Conservation (phyloP, 148 eudicot species). For the Nyssa sinensis region DNA sequence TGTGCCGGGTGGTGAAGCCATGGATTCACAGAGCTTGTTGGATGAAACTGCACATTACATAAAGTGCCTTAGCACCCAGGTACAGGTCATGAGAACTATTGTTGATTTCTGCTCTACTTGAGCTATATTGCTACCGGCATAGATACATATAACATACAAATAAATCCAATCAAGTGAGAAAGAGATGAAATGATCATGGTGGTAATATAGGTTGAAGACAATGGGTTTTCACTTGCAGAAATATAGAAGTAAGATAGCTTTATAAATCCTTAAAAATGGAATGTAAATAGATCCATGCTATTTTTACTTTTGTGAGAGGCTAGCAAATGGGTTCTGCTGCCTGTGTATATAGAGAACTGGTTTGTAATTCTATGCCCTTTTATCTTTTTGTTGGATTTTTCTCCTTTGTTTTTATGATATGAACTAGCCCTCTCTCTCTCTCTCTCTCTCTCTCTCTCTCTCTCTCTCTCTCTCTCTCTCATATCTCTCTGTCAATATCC, state of each 20-base stretch:
- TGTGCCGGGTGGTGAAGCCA: slow-evolving; percentile 75
- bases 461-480: not conserved
- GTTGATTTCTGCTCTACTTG: slow-evolving; percentile 43
- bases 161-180: not conserved
- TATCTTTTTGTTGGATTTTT: not conserved
- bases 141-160: not conserved
- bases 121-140: not conserved
- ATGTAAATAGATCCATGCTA: not conserved
- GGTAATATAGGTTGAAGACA: not conserved
- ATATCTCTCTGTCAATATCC: not conserved
- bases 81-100: slow-evolving; percentile 69
- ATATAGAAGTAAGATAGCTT: not conserved
- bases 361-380: slow-evolving; percentile 1
- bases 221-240: not conserved
- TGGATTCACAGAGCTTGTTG: slow-evolving; percentile 57
- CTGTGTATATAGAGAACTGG: not conserved
- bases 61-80: slow-evolving; percentile 73
- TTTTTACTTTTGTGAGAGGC: not conserved
- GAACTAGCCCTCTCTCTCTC: too few species aligned
- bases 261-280: not conserved
- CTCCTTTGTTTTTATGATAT: too few species aligned
- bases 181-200: not conserved
- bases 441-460: too few species aligned
- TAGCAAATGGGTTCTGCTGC: not conserved
- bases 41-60: slow-evolving; percentile 81